These are phyloP conservation scores for Dioszegia aurantiaca DNA, from an alignment of 768 basidiomycete species.

Conservation along the genomic window DNA sequence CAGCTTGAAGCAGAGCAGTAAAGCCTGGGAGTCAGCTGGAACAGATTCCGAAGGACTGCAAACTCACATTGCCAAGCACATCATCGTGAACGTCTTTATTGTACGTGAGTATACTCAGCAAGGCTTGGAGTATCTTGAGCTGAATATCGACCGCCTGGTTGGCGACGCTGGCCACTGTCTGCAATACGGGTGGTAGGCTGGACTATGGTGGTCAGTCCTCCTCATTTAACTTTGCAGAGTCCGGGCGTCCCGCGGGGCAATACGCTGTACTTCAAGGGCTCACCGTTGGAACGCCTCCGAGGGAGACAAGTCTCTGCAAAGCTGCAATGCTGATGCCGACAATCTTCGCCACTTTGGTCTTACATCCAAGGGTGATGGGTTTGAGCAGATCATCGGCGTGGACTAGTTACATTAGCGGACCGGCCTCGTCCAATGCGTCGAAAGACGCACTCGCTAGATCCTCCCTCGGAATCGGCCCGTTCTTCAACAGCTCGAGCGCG, in stretches of 20 bases:
- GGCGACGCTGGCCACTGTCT: slow-evolving; percentile 80
- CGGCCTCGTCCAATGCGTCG: not conserved
- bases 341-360: slow-evolving; percentile 89
- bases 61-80: slow-evolving; percentile 73
- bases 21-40: slow-evolving; percentile 59
- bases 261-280: slow-evolving; percentile 11
- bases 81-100: slow-evolving; percentile 76
- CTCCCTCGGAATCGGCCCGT: slow-evolving; percentile 20
- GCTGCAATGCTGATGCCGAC: slow-evolving; percentile 88
- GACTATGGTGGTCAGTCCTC: slow-evolving; percentile 56
- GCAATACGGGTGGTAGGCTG: slow-evolving; percentile 73
- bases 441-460: slow-evolving; percentile 17
- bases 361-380: slow-evolving; percentile 90
- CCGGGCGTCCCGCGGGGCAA: no score
- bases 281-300: slow-evolving; percentile 69
- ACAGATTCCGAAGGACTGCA: not conserved
- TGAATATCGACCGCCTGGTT: slow-evolving; percentile 96
- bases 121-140: slow-evolving; percentile 84
- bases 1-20: slow-evolving; percentile 89
- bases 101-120: slow-evolving; percentile 85
- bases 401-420: slow-evolving; percentile 55
- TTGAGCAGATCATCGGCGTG: slow-evolving; percentile 68
- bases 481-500: slow-evolving; percentile 42
- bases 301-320: slow-evolving; percentile 80
- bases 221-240: no score